Percentiles rank a stretch among this genome's conserved stretches.
phyloP scores from a whole-genome alignment of 768 basidiomycete genomes.

The Termitomyces sp. region DNA sequence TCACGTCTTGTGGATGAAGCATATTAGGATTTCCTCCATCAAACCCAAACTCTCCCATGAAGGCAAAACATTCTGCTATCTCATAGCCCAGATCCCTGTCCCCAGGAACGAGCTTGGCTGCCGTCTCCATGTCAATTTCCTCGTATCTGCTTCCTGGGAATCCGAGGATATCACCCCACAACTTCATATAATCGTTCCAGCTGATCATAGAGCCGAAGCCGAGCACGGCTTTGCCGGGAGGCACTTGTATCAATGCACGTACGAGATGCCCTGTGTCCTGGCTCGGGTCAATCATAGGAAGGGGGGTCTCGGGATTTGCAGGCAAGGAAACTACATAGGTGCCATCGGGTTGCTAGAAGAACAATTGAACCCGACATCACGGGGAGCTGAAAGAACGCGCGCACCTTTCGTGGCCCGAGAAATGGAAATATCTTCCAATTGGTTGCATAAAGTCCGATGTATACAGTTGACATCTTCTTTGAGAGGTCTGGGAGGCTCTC shows the following conservation, averaged over 20 bases:
- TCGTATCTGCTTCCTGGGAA: not conserved
- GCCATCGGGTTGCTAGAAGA: slow-evolving; percentile 1
- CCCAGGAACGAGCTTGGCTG: not conserved
- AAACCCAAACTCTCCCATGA: slow-evolving; percentile 3
- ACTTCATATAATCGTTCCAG: slow-evolving; percentile 4
- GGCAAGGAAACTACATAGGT: not conserved
- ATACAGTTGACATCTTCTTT: slow-evolving; percentile 2
- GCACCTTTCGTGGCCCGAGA: not conserved
- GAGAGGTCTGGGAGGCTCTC: slow-evolving; percentile 1
- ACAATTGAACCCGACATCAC: too few relatives aligned
- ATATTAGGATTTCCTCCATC: slow-evolving; percentile 5
- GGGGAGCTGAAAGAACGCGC: not conserved
- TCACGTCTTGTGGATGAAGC: slow-evolving; percentile 6
- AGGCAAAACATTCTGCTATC: slow-evolving; percentile 1
- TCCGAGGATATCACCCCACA: slow-evolving; percentile 4
- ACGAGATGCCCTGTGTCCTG: slow-evolving; percentile 6
- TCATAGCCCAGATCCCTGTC: not conserved
- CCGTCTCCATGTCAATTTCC: not conserved
- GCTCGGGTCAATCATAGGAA: slow-evolving; percentile 3
- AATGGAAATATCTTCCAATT: slow-evolving; percentile 1
- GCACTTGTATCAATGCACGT: not conserved
- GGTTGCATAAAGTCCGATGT: slow-evolving; percentile 1
- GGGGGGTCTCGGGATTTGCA: not conserved
- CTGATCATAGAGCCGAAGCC: slow-evolving; percentile 11
- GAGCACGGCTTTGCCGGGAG: slow-evolving; percentile 2